These are phyloP conservation scores for Strobilomyces dryophilus DNA, from an alignment of 768 basidiomycete genomes.

Conservation along the genomic window DNA sequence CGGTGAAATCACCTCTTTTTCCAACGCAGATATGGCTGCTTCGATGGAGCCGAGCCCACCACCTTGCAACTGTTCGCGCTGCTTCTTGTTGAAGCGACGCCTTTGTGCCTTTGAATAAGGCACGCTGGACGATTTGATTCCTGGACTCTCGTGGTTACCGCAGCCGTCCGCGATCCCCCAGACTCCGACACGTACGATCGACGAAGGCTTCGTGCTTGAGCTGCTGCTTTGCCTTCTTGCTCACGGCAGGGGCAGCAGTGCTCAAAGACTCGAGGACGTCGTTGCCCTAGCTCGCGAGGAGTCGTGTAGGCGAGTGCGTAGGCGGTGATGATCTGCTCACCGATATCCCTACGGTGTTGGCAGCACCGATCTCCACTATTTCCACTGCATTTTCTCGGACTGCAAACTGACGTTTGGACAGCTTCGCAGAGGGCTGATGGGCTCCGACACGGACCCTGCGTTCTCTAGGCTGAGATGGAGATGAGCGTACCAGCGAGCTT, in stretches of 20 bases:
- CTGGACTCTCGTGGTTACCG: conserved; percentile 28
- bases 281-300: conserved; percentile 32
- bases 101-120: conserved; percentile 72
- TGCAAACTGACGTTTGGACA: conserved; percentile 46
- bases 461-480: conserved; percentile 28
- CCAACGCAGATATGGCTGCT: conserved; percentile 51
- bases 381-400: conserved; percentile 47
- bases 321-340: conserved; percentile 29
- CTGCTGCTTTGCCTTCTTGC: conserved; percentile 66
- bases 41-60: conserved; percentile 49
- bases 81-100: conserved; percentile 67
- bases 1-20: conserved; percentile 30
- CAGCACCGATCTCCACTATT: conserved; percentile 42
- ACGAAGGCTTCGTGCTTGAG: conserved; percentile 66
- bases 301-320: not conserved
- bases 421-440: conserved; percentile 51
- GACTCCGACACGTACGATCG: conserved; percentile 43
- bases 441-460: conserved; percentile 39
- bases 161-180: not conserved
- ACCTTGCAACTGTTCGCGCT: conserved; percentile 54
- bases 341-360: conserved; percentile 31
- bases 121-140: conserved; percentile 43
- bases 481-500: conserved; percentile 7
- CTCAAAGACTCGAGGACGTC: conserved; percentile 41
- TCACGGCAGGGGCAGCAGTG: conserved; percentile 27